Base-by-base conservation (phyloP, 257 asterid species). In the Oldenlandia corymbosa region DNA sequence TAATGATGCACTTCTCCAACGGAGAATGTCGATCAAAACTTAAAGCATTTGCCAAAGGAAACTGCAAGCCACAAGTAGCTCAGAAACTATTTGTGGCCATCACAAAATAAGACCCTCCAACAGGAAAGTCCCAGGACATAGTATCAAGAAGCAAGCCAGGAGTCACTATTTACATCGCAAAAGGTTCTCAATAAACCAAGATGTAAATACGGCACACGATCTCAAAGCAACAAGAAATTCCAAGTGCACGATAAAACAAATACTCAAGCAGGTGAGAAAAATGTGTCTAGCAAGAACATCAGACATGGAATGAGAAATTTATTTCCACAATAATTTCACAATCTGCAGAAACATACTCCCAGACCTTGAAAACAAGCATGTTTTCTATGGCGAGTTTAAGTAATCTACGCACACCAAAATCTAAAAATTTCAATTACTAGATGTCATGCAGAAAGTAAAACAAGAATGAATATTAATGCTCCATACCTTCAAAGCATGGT, bases 31-130 rank as follows among this genome's bases (percentile, higher is more conserved):
- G 53, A 47, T 18, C 53, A 47, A 3, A 47, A 47, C 53, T 47
- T 34, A 34, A n/a, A 9, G n/a, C 5, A 72, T 75, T 72, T 59
- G 60, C 80, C 79, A 73, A 71, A 63, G 79, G 36, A 53, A 71
- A 73, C 97, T 92, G 95, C 94, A 86, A 72, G 71, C 53, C 62
- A 71, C 71, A 72, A 53, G 31, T 59, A 57, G 16, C 31, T 34
- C 39, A 34, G 39, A 34, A n/a, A n/a, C n/a, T n/a, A n/a, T n/a
- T n/a, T n/a, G n/a, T n/a, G n/a, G n/a, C n/a, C n/a, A n/a, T n/a
- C n/a, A n/a, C n/a, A n/a, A n/a, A n/a, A n/a, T n/a, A n/a, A n/a
- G n/a, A n/a, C n/a, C n/a, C n/a, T n/a, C n/a, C n/a, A n/a, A n/a
- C n/a, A n/a, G n/a, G n/a, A n/a, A n/a, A n/a, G n/a, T n/a, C n/a